These are phyloP conservation scores for Podaxis sp. DNA, from an alignment of 768 basidiomycete genomes.

Conservation along the genomic window DNA sequence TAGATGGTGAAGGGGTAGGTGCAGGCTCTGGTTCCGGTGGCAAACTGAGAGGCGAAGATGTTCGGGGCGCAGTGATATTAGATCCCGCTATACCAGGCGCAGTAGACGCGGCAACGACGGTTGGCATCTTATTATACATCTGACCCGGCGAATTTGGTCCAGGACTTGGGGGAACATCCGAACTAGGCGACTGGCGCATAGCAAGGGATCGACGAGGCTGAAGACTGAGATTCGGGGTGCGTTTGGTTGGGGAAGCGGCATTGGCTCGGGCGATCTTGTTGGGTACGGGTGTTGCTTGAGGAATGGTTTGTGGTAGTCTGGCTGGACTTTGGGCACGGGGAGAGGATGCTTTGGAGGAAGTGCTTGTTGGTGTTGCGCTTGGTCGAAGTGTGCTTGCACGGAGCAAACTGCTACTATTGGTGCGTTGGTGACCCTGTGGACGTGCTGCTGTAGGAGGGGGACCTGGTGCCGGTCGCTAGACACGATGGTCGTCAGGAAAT, in stretches of 20 bases:
- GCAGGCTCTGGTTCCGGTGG: constrained; percentile 29
- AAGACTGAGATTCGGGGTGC: constrained; percentile 40
- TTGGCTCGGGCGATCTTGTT: constrained; percentile 16
- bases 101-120: constrained; percentile 23
- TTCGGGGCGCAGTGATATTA: constrained; percentile 22
- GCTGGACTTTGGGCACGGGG: constrained; percentile 62
- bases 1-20: constrained; percentile 18
- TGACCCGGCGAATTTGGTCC: constrained; percentile 26
- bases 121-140: constrained; percentile 19
- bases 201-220: constrained; percentile 51
- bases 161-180: constrained; percentile 28
- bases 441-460: constrained; percentile 21
- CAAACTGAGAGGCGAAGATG: constrained; percentile 37
- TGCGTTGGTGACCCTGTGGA: constrained; percentile 54
- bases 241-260: constrained; percentile 57
- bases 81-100: background rate
- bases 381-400: constrained; percentile 36
- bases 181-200: constrained; percentile 38
- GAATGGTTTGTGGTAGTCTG: constrained; percentile 39
- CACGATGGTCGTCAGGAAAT: constrained; percentile 3
- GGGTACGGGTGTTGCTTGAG: constrained; percentile 22
- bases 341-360: constrained; percentile 50
- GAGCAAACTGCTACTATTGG: constrained; percentile 45
- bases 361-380: constrained; percentile 11
- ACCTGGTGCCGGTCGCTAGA: constrained; percentile 23